Conservation (phyloP, 805 yeast genomes). For the Saccharomycopsis synnaedendra region DNA sequence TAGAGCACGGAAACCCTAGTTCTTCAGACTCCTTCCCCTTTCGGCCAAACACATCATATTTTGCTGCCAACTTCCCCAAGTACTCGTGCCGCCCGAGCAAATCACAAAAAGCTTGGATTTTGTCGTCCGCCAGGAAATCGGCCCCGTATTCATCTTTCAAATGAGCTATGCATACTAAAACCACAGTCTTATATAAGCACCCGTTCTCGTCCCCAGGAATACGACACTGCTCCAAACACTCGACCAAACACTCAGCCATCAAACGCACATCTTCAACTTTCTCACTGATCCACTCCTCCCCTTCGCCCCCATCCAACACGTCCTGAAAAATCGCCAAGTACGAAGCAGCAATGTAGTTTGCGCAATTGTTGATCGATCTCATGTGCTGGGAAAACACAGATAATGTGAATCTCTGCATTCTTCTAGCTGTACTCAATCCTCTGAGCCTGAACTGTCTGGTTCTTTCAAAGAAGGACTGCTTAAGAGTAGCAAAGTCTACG, state of each 20-base stretch:
- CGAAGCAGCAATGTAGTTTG: slow-evolving; percentile 4
- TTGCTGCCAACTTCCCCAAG: too few relatives aligned
- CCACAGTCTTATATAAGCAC: background rate
- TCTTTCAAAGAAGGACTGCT: background rate
- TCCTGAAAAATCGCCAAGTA: slow-evolving; percentile 6
- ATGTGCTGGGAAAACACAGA: background rate
- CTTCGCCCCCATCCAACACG: background rate
- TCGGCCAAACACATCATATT: too few relatives aligned
- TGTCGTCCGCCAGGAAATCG: background rate
- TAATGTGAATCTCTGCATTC: slow-evolving; percentile 1
- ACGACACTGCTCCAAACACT: background rate
- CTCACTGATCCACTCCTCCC: background rate
- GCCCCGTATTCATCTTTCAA: background rate
- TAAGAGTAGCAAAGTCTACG: background rate
- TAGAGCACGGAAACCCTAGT: too few relatives aligned
- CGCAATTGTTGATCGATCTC: slow-evolving; percentile 2
- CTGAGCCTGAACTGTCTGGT: background rate
- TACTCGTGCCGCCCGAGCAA: too few relatives aligned
- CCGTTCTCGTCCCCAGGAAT: slow-evolving; percentile 4
- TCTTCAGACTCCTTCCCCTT: too few relatives aligned
- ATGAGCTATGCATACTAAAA: background rate
- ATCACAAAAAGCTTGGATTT: background rate
- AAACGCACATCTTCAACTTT: slow-evolving; percentile 4
- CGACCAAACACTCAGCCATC: slow-evolving; percentile 7
- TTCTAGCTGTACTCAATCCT: slow-evolving; percentile 1